Conservation (phyloP, 1,284 basidiomycete genomes). For the Leccinum solheimii region DNA sequence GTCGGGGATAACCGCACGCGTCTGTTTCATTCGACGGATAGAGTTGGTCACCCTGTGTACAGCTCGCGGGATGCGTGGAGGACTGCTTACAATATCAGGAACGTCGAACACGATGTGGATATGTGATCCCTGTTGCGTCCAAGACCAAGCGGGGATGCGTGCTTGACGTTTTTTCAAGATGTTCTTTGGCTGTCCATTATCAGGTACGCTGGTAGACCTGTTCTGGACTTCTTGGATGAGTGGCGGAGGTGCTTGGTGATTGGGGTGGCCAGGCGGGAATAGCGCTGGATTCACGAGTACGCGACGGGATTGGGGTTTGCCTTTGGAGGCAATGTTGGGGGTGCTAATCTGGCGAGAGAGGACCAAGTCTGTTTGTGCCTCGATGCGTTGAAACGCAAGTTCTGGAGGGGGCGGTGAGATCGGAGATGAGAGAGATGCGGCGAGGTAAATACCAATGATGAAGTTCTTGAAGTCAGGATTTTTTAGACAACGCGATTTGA, state of each 20-base stretch:
- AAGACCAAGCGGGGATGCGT: conserved; percentile 46
- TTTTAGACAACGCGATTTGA: conserved; percentile 57
- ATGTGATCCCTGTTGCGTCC: conserved; percentile 43
- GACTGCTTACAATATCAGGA: conserved; percentile 50
- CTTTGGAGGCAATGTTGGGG: conserved; percentile 72
- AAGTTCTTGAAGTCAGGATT: conserved; percentile 68
- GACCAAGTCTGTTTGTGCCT: conserved; percentile 53
- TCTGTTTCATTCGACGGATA: conserved; percentile 37
- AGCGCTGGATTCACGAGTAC: conserved; percentile 52
- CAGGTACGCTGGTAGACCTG: conserved; percentile 8
- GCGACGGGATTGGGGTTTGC: conserved; percentile 56
- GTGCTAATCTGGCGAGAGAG: conserved; percentile 66
- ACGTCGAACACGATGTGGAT: conserved; percentile 51
- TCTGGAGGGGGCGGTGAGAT: conserved; percentile 42
- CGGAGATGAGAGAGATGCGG: not conserved
- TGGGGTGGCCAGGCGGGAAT: conserved; percentile 33
- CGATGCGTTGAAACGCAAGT: conserved; percentile 65
- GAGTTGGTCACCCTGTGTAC: conserved; percentile 10
- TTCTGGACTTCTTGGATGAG: conserved; percentile 47
- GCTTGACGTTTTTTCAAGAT: conserved; percentile 39
- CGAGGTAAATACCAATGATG: conserved; percentile 53
- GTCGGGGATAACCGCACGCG: conserved; percentile 41
- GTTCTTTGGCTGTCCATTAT: conserved; percentile 34
- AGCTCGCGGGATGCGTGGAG: conserved; percentile 8
- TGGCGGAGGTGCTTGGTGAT: conserved; percentile 21